These are phyloP conservation scores for Cercospora sp. DNA, from an alignment of 2,329 filamentous ascomycete species.

Conservation along the genomic window DNA sequence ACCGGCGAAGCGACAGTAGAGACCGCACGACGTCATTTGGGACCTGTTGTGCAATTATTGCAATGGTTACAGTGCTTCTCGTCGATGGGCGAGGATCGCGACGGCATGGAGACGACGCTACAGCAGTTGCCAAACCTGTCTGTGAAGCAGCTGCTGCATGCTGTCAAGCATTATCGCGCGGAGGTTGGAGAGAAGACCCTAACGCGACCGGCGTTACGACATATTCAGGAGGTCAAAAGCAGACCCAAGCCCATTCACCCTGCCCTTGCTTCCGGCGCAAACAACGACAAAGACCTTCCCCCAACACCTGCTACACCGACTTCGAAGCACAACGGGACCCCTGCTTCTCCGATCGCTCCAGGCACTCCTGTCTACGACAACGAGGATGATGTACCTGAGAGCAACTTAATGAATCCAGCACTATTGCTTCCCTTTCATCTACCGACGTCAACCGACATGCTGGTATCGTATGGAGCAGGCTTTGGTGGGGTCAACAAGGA, in stretches of 20 bases:
- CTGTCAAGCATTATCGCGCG: slow-evolving; percentile 87
- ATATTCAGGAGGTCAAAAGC: slow-evolving; percentile 75
- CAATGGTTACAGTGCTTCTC: slow-evolving; percentile 99
- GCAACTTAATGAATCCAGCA: slow-evolving; percentile 81
- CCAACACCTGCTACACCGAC: slow-evolving; percentile 22
- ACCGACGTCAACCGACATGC: slow-evolving; percentile 95
- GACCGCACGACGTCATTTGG: slow-evolving; percentile 77
- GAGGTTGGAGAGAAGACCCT: slow-evolving; percentile 94
- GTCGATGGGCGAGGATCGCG: slow-evolving; percentile 84
- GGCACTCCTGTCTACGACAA: slow-evolving; percentile 50
- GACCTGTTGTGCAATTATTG: slow-evolving; percentile 86
- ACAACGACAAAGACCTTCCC: slow-evolving; percentile 14
- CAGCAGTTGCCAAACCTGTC: slow-evolving; percentile 84
- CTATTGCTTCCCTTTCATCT: slow-evolving; percentile 94
- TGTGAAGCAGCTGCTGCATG: slow-evolving; percentile 85
- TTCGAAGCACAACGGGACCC: slow-evolving; percentile 24
- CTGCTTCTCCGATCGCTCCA: slow-evolving; percentile 26
- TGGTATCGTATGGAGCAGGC: slow-evolving; percentile 89
- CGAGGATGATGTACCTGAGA: slow-evolving; percentile 68
- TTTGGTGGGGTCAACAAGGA: slow-evolving; percentile 92
- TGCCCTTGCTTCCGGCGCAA: slow-evolving; percentile 13
- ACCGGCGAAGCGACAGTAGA: slow-evolving; percentile 87
- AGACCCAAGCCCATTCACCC: slow-evolving; percentile 39
- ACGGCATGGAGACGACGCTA: slow-evolving; percentile 82
- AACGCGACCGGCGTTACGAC: slow-evolving; percentile 84